These are phyloP conservation scores for Globisporangium paddicum DNA, from an alignment of 352 stramenopile species.

Conservation along the genomic window DNA sequence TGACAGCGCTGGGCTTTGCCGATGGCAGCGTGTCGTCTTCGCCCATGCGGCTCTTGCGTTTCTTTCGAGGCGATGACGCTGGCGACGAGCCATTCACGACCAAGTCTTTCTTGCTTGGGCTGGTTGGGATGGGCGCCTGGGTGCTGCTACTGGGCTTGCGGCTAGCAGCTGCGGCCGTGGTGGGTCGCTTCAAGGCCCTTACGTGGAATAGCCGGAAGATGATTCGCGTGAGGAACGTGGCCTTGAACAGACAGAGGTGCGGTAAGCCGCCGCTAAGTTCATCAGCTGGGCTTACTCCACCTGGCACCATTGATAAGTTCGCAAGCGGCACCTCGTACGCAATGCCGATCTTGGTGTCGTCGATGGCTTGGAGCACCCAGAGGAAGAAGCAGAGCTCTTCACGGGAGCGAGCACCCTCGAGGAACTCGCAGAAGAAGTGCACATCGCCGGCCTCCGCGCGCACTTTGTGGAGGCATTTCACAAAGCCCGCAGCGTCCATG, in stretches of 20 bases:
- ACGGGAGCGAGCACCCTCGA: conserved; percentile 27
- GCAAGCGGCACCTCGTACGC: conserved; percentile 28
- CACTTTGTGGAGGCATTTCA: conserved; percentile 28
- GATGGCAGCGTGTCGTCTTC: not conserved
- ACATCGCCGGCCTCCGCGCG: conserved; percentile 25
- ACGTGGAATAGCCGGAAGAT: conserved; percentile 44
- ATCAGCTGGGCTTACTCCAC: not conserved
- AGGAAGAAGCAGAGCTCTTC: conserved; percentile 54
- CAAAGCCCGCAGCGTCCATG: conserved; percentile 28
- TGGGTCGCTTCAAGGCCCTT: conserved; percentile 15
- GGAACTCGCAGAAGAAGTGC: conserved; percentile 55
- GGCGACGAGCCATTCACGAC: conserved; percentile 3
- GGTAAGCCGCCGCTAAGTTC: not conserved
- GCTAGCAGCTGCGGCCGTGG: conserved; percentile 14
- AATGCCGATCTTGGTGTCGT: conserved; percentile 39
- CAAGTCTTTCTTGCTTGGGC: conserved; percentile 5
- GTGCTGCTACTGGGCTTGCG: conserved; percentile 8
- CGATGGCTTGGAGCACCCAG: conserved; percentile 46
- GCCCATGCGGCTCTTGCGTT: conserved; percentile 4
- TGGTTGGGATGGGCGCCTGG: not conserved
- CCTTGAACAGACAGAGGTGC: conserved; percentile 49
- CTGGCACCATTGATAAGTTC: too few relatives aligned
- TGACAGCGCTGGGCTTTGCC: not conserved
- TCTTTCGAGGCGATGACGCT: conserved; percentile 9
- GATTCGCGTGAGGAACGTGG: conserved; percentile 40